phyloP scores from a whole-genome alignment of 108 stramenopile genomes.

The Mediolabrus comicus region DNA sequence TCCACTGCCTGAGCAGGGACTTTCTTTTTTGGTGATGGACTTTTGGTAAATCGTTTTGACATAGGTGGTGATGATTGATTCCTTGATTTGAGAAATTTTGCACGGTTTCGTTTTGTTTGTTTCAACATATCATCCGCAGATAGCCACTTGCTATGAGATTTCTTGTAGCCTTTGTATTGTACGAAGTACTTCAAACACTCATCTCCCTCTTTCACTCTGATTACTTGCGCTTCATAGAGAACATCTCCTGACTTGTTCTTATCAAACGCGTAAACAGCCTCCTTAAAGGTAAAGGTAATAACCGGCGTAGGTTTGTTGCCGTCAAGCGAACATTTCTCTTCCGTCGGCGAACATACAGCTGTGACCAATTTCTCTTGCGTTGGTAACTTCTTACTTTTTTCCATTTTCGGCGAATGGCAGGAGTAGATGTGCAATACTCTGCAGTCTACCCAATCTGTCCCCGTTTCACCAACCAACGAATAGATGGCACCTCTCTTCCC shows the following conservation, averaged over 20 bases:
- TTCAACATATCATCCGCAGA: neutral
- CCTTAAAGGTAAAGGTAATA: constrained; percentile 1
- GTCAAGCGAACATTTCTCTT: too few species aligned
- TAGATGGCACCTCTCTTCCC: neutral
- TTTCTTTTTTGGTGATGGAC: too few species aligned
- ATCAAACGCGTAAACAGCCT: constrained; percentile 14
- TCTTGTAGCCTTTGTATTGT: constrained; percentile 9
- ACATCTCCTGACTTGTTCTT: constrained; percentile 1
- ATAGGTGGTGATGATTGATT: too few species aligned
- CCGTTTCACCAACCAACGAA: neutral
- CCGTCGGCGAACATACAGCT: too few species aligned
- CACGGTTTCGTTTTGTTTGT: neutral
- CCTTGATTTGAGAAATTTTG: too few species aligned
- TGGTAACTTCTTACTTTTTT: neutral
- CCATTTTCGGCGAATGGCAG: neutral
- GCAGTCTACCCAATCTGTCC: neutral
- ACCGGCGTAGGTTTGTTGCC: neutral
- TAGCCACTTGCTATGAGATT: constrained; percentile 12
- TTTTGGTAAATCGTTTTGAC: too few species aligned
- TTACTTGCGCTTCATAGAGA: constrained; percentile 17
- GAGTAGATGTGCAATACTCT: neutral
- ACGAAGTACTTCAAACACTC: constrained; percentile 15
- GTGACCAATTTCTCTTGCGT: neutral
- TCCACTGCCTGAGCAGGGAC: too few species aligned
- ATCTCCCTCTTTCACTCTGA: neutral